A percentile compares a stretch with the other conserved stretches of the same genome.
Evolutionary conservation across 1,284 basidiomycete genomes (phyloP).

Genomic region (Anthracocystis panici-leucophaei): DNA sequence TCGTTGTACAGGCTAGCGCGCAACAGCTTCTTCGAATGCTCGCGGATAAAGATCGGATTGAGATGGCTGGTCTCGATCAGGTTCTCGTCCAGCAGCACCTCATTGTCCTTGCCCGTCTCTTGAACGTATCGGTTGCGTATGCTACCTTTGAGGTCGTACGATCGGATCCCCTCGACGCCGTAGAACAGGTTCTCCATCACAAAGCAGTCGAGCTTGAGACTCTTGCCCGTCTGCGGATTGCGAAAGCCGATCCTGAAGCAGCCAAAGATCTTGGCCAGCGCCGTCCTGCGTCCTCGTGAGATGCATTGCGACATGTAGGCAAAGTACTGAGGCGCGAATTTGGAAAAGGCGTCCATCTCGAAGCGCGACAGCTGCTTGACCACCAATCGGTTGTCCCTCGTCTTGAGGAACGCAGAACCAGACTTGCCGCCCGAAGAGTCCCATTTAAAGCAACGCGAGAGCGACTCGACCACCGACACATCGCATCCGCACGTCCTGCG

Average conservation of each 20-base stretch:
- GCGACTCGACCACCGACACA: slow-evolving; percentile 89
- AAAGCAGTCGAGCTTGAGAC: slow-evolving; percentile 91
- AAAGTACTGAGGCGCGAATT: slow-evolving; percentile 97
- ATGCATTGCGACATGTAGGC: slow-evolving; percentile 83
- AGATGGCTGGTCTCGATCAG: slow-evolving; percentile 76
- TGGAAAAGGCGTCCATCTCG: slow-evolving; percentile 94
- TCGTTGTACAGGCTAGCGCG: slow-evolving; percentile 92
- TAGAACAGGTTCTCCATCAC: slow-evolving; percentile 99
- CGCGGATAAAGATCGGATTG: slow-evolving; percentile 90
- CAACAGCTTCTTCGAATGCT: slow-evolving; percentile 92
- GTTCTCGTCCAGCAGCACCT: slow-evolving; percentile 90
- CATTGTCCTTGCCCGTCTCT: slow-evolving; percentile 88
- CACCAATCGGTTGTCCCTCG: slow-evolving; percentile 93
- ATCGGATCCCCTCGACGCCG: slow-evolving; percentile 84
- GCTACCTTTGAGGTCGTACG: slow-evolving; percentile 68
- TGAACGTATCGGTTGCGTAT: slow-evolving; percentile 76
- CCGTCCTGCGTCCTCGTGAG: slow-evolving; percentile 81
- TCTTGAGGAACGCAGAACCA: slow-evolving; percentile 93
- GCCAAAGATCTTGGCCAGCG: slow-evolving; percentile 96
- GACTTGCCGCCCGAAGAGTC: slow-evolving; percentile 95
- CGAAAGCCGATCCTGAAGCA: slow-evolving; percentile 95
- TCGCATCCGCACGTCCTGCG: slow-evolving; percentile 92
- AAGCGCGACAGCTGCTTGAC: slow-evolving; percentile 93
- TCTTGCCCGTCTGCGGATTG: slow-evolving; percentile 81
- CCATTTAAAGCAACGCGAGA: slow-evolving; percentile 95